phyloP scores from a whole-genome alignment of 306 rosid genomes.

The Quercus suber region DNA sequence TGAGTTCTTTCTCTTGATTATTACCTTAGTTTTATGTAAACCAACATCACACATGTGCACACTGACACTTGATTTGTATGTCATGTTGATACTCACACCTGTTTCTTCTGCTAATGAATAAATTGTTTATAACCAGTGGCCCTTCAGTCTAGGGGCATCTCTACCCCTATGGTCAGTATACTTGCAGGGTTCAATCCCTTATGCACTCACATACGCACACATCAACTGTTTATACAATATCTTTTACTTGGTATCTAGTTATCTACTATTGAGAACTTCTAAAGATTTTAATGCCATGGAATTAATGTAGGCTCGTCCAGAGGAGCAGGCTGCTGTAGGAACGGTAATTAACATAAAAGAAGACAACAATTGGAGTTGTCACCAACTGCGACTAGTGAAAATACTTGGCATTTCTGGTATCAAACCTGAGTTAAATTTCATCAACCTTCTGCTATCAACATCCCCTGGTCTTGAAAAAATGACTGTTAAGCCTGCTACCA shows the following conservation, averaged over 20 bases:
- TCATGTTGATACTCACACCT: background rate
- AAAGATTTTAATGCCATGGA: constrained; percentile 1
- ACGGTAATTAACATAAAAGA: constrained; percentile 14
- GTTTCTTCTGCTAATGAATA: background rate
- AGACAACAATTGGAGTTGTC: constrained; percentile 21
- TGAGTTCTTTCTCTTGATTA: constrained; percentile 27
- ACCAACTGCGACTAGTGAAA: constrained; percentile 43
- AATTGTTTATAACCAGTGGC: no score
- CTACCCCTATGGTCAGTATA: no score
- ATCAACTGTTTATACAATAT: background rate
- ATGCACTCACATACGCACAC: no score
- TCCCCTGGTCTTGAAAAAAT: constrained; percentile 54
- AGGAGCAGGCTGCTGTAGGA: constrained; percentile 17
- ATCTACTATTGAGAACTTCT: constrained; percentile 1
- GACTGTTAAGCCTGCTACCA: constrained; percentile 43
- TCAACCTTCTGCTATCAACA: constrained; percentile 41
- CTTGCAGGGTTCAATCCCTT: no score
- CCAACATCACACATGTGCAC: background rate
- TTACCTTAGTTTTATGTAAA: constrained; percentile 3
- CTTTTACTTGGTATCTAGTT: background rate
- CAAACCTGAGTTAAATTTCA: constrained; percentile 48
- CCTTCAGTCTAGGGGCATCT: no score
- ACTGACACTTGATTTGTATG: background rate
- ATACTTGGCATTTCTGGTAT: constrained; percentile 36
- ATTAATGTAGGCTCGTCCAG: constrained; percentile 40